Evolutionary conservation across 768 basidiomycete species (phyloP).

Genomic region (Lactifluus subvellereus): DNA sequence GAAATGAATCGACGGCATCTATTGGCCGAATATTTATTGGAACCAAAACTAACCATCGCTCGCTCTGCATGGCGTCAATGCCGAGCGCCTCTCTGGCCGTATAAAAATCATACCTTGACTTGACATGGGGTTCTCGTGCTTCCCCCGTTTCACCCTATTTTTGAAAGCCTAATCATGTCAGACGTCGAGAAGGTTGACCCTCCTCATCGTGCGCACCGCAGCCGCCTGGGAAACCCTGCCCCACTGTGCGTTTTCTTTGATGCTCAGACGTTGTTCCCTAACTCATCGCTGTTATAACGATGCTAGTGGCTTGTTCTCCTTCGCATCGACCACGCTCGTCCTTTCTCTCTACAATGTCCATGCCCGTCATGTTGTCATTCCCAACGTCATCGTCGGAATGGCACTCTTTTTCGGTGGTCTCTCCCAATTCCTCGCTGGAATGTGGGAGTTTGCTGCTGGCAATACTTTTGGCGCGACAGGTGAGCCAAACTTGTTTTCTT

Average conservation of each 20-base stretch:
- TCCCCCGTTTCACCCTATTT: neutral
- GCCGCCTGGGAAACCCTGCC: conserved; percentile 53
- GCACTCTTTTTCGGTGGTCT: conserved; percentile 81
- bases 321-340: conserved; percentile 80
- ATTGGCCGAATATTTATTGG: too few species aligned
- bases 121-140: neutral
- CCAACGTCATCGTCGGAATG: conserved; percentile 83
- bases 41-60: too few species aligned
- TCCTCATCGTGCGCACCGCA: conserved; percentile 7
- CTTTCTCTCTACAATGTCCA: conserved; percentile 68
- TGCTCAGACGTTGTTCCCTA: neutral
- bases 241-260: conserved; percentile 39
- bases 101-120: neutral
- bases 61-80: too few species aligned
- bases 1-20: too few species aligned
- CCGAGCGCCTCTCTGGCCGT: neutral
- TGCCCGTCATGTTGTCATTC: conserved; percentile 46
- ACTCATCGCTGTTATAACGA: conserved; percentile 34
- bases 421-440: conserved; percentile 79
- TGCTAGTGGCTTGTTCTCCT: conserved; percentile 73
- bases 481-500: conserved; percentile 32
- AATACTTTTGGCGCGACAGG: conserved; percentile 71
- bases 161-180: conserved; percentile 28
- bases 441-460: conserved; percentile 60
- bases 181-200: conserved; percentile 33